Base-by-base conservation (phyloP, 192 early-diverging fungal species). In the Backusella sp. region DNA sequence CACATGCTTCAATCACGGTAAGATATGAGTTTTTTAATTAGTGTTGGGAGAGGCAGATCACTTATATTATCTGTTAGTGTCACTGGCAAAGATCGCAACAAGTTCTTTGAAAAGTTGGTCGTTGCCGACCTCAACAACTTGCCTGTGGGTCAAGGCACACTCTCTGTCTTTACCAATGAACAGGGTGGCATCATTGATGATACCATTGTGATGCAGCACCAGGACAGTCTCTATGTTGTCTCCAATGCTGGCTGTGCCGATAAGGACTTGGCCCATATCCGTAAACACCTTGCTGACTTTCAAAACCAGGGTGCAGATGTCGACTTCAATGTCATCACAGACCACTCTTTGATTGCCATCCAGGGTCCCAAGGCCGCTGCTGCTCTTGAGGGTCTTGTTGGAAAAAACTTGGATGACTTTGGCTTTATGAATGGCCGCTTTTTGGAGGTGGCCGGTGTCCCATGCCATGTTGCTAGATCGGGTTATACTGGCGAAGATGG, bases 401-500 rank as follows among this genome's bases (percentile, higher is more conserved):
- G 82, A 44, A 82, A 87, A 73, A 77, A 85, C 72, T 81, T 98
- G 46, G 82, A 78, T 19, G 88, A 94, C 77, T 92, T 99, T 78
- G 83, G 86, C 35, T 99, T 99, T 82, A 99, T 99, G 98, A 91
- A 90, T 30, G 91, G 90, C 12, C 84, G 88, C 49, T 77, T 86
- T 62, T 79, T 97, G 74, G 87, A 90, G 3, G 85, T 99, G 66
- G 88, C 87, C 53, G 96, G 94, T 66, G 86, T 94, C 44, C 87
- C 87, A 1, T 91, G 91, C 77, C 95, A 97, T 77, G 90, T 99
- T 44, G 94, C 98, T 34, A 91, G 98, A 37, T 97, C 94, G 35
- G 98, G 98, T 11, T 99, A 99, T 88, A 99, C 98, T 73, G 98
- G 98, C 72, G 98, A 99, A 84, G 98, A 99, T 85, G 98, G 98